Percentiles rank a stretch among this genome's conserved stretches.
Conservation (phyloP, 202 grass and related monocot species). For the Schoenoplectus triqueter region DNA sequence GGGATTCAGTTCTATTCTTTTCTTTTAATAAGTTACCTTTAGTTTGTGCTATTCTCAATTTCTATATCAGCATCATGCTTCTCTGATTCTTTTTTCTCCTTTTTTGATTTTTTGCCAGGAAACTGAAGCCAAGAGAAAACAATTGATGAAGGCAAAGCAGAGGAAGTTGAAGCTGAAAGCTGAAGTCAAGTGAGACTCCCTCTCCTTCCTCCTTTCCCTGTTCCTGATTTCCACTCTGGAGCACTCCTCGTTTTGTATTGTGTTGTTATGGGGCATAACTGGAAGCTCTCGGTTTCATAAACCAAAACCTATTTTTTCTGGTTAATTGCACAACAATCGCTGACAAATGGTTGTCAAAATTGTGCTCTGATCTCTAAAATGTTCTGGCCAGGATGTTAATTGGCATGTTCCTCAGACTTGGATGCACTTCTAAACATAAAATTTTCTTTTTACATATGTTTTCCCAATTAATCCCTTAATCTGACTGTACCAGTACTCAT, state of each 20-base stretch:
- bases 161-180: slow-evolving; percentile 63
- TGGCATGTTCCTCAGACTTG: background rate
- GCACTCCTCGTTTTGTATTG: background rate
- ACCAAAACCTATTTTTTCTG: background rate
- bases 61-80: slow-evolving; percentile 1
- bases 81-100: background rate
- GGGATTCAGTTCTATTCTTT: slow-evolving; percentile 11
- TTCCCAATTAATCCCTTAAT: background rate
- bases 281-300: background rate
- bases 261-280: background rate
- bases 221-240: background rate
- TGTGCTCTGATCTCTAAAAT: slow-evolving; percentile 12
- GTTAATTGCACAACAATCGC: slow-evolving; percentile 4
- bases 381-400: background rate
- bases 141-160: slow-evolving; percentile 53
- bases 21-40: background rate
- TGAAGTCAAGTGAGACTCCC: slow-evolving; percentile 80
- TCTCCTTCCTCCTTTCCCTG: background rate
- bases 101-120: slow-evolving; percentile 50
- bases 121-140: slow-evolving; percentile 69
- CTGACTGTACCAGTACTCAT: background rate
- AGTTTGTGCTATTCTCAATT: slow-evolving; percentile 1
- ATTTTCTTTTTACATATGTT: background rate
- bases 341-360: background rate
- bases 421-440: background rate